phyloP scores from a whole-genome alignment of 495 filamentous ascomycete species.

The Bryoglossum gracile region DNA sequence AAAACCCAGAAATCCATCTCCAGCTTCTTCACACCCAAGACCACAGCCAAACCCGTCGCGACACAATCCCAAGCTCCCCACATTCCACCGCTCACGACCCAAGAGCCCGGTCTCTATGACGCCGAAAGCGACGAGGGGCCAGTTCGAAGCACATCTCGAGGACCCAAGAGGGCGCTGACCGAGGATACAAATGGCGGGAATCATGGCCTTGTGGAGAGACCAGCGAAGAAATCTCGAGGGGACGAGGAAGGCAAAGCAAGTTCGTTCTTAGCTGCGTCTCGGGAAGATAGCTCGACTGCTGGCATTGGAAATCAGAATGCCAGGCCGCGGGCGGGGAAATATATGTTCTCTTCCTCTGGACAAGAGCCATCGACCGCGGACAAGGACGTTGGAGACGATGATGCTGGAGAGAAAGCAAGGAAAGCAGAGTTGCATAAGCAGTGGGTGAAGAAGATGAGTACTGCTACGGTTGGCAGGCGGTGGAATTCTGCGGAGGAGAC shows the following conservation, averaged over 20 bases:
- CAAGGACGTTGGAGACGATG: slow-evolving; percentile 45
- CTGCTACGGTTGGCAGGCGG: slow-evolving; percentile 57
- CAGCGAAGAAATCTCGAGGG: slow-evolving; percentile 37
- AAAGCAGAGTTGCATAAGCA: slow-evolving; percentile 73
- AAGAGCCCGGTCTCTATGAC: slow-evolving; percentile 16
- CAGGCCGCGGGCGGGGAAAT: slow-evolving; percentile 37
- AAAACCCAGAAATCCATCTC: slow-evolving; percentile 79
- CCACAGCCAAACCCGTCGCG: slow-evolving; percentile 29
- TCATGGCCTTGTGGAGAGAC: slow-evolving; percentile 28
- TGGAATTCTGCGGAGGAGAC: slow-evolving; percentile 45
- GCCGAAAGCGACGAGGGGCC: slow-evolving; percentile 17
- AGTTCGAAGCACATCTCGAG: not conserved
- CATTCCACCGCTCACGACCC: slow-evolving; percentile 12
- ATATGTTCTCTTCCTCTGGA: slow-evolving; percentile 34
- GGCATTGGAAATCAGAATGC: slow-evolving; percentile 6
- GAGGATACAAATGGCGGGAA: slow-evolving; percentile 33
- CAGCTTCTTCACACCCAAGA: slow-evolving; percentile 73
- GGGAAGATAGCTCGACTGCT: not conserved
- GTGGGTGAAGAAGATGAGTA: slow-evolving; percentile 83
- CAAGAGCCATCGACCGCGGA: slow-evolving; percentile 22
- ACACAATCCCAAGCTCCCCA: slow-evolving; percentile 18
- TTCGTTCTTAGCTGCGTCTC: slow-evolving; percentile 10
- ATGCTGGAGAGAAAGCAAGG: slow-evolving; percentile 31
- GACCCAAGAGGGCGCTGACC: slow-evolving; percentile 35
- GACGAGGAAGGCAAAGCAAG: slow-evolving; percentile 25